These are phyloP conservation scores for Kregervanrija pseudodelftensis DNA, from an alignment of 805 yeast species.

Conservation along the genomic window DNA sequence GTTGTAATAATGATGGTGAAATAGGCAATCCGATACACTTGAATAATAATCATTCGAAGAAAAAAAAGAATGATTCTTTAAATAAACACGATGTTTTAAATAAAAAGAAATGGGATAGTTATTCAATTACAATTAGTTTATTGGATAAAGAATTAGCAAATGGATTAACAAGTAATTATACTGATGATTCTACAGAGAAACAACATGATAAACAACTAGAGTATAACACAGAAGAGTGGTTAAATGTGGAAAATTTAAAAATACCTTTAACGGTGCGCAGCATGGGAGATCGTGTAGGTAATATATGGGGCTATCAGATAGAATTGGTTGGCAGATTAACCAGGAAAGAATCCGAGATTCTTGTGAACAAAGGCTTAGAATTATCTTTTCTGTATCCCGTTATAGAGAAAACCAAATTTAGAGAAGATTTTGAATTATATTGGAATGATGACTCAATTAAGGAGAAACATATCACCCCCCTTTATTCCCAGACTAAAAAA, in stretches of 20 bases:
- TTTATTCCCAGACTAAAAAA: conserved; percentile 18
- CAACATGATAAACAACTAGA: conserved; percentile 16
- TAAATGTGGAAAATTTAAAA: conserved; percentile 15
- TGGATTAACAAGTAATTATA: conserved; percentile 16
- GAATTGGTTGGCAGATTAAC: conserved; percentile 11
- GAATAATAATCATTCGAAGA: background rate
- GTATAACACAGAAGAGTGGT: conserved; percentile 26
- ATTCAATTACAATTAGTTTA: conserved; percentile 19
- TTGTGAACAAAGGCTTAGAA: conserved; percentile 15
- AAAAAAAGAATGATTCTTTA: background rate
- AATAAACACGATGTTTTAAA: too few relatives aligned
- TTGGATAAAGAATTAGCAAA: conserved; percentile 20
- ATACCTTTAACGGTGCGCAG: too few relatives aligned
- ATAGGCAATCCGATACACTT: background rate
- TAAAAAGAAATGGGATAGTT: conserved; percentile 18
- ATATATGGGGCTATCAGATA: conserved; percentile 23
- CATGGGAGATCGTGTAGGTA: conserved; percentile 4
- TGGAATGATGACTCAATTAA: conserved; percentile 17
- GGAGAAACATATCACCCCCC: conserved; percentile 22
- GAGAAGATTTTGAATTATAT: conserved; percentile 51
- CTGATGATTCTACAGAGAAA: background rate
- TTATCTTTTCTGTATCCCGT: conserved; percentile 33
- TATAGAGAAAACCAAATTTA: conserved; percentile 52
- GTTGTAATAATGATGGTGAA: background rate
- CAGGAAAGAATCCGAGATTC: conserved; percentile 17